Percentiles rank a stretch among this genome's conserved stretches.
These are phyloP conservation scores for Aureobasidium sp. DNA, from an alignment of 2,329 filamentous ascomycete species.

Conservation along the genomic window DNA sequence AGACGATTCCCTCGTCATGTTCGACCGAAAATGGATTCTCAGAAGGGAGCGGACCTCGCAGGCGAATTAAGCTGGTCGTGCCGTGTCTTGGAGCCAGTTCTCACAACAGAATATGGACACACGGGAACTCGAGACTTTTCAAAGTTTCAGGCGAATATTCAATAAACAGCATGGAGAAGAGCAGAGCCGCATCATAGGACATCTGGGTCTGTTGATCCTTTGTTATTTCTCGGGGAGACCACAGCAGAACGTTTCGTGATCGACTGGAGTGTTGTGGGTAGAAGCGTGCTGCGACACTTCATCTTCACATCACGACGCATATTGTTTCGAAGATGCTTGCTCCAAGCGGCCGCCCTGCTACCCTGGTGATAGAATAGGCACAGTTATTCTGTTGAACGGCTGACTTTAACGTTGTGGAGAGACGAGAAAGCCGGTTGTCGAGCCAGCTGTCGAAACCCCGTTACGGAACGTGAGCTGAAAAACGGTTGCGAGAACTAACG, in stretches of 20 bases:
- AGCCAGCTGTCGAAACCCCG: neutral
- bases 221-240: neutral
- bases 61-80: neutral
- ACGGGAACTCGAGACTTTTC: neutral
- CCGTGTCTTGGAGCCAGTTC: neutral
- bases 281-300: neutral
- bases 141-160: neutral
- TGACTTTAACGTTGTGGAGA: neutral
- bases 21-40: neutral
- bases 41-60: neutral
- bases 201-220: neutral
- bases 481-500: neutral
- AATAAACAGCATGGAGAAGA: neutral
- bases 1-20: neutral
- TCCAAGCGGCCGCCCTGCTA: neutral
- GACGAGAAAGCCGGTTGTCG: neutral
- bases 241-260: neutral
- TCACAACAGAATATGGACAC: neutral
- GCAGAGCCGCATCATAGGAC: neutral
- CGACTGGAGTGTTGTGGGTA: neutral
- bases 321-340: neutral
- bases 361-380: neutral
- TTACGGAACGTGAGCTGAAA: constrained; percentile 1
- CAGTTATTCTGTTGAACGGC: neutral
- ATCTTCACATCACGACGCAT: neutral